Conservation (phyloP, 129 eudicot genomes). For the Helichrysum umbraculigerum region DNA sequence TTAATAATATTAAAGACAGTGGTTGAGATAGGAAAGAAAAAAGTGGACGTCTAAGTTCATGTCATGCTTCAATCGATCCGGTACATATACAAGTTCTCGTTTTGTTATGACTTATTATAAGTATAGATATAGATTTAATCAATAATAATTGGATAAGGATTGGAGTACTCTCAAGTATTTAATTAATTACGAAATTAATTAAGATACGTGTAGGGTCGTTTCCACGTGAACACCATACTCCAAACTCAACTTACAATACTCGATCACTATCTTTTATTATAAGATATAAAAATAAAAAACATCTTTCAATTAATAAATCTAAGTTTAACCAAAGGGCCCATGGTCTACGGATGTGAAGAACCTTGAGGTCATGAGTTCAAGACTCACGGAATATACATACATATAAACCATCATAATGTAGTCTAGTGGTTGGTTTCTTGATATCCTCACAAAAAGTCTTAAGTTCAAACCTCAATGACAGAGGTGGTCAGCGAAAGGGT, state of each 20-base stretch:
- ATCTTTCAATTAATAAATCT: no score
- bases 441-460: no score
- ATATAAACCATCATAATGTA: no score
- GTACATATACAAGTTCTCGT: not conserved
- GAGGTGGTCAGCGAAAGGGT: no score
- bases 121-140: not conserved
- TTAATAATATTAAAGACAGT: not conserved
- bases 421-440: no score
- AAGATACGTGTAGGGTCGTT: conserved; percentile 46
- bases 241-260: conserved; percentile 8
- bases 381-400: no score
- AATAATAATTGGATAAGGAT: conserved; percentile 29
- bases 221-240: conserved; percentile 62
- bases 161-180: conserved; percentile 2
- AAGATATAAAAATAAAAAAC: no score
- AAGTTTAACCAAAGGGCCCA: no score
- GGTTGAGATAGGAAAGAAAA: conserved; percentile 19
- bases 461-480: no score
- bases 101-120: not conserved
- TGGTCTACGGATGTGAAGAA: no score
- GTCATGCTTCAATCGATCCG: not conserved
- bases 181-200: not conserved
- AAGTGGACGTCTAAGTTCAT: conserved; percentile 35
- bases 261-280: not conserved
- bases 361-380: no score